Evolutionary conservation across 2,329 filamentous ascomycete species (phyloP), one percentile per base, ranked within the genome.

Genomic region (Gliomastix tumulicola): DNA sequence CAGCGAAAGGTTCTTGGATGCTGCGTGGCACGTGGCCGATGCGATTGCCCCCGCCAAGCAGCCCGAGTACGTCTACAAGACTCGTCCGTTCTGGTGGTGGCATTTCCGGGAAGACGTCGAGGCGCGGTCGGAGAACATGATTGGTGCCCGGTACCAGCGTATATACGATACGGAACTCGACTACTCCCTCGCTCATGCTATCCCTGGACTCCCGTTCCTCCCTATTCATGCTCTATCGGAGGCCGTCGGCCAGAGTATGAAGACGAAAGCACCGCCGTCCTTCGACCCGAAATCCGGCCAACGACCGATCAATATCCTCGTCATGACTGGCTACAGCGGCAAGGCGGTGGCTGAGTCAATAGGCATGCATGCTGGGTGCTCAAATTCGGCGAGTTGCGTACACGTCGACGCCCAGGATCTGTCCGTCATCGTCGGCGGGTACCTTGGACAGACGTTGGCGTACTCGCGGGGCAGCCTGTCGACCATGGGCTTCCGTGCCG

Each of bases 391-490:
- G 4, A 79, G 90, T 45, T 51, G 90, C 4, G 61, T 92, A 21
- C 71, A 75, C 16, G 53, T 94, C 10, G 75, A 81, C 49, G 77
- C 85, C 2, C 74, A 80, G 43, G 81, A 84, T 49, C 61, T 94
- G 36, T 82, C 82, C 4, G 70, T 81, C 34, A 63, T 92, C 19
- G 69, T 82, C 1, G 82, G 81, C 4, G 69, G 76, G 30, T 87
- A 88, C 48, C 59, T 89, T 9, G 82, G 81, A 5, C 78, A 84
- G 49, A 69, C 74, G 41, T 66, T 60, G 57, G 60, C 62, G 5
- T 68, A 64, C 33, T 59, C 60, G 3, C 53, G 67, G 11, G 70
- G 74, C 2, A 54, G 63, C 16, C 56, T 75, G 10, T 70, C 75
- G 3, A 66, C 70, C 45, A 56, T 82, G 33, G 75, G 72, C 3